These are phyloP conservation scores for Hibiscus trionum DNA, from an alignment of 345 rosid species.

Conservation along the genomic window DNA sequence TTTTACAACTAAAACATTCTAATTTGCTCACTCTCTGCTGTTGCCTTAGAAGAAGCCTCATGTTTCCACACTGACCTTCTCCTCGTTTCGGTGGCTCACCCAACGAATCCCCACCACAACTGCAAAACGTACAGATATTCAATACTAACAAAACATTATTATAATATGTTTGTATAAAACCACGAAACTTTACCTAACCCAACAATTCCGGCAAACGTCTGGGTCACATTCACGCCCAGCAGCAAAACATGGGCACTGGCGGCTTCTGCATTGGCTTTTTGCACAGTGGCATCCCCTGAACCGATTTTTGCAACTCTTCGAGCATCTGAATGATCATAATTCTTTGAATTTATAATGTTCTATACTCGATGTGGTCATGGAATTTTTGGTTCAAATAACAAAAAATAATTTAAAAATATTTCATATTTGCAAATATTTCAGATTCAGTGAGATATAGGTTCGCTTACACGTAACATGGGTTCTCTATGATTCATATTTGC, in stretches of 20 bases:
- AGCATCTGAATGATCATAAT: constrained; percentile 54
- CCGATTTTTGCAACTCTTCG: constrained; percentile 93
- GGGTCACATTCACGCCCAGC: constrained; percentile 99
- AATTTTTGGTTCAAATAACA: constrained; percentile 1
- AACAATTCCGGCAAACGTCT: constrained; percentile 91
- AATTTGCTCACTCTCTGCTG: constrained; percentile 59
- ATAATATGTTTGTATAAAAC: background rate
- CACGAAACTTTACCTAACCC: constrained; percentile 47
- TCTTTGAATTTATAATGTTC: background rate
- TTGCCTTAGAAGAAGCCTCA: constrained; percentile 72
- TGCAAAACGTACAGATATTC: constrained; percentile 22
- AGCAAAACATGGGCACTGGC: constrained; percentile 99
- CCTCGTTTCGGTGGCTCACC: constrained; percentile 65
- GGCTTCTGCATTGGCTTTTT: constrained; percentile 96
- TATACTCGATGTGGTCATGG: background rate
- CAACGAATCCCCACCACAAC: constrained; percentile 71
- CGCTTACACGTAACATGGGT: background rate
- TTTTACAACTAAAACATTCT: constrained; percentile 1
- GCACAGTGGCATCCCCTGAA: constrained; percentile 99
- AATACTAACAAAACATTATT: background rate
- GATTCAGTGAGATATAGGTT: background rate
- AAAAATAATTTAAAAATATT: background rate
- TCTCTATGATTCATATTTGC: background rate
- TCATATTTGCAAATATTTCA: background rate
- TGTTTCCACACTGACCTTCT: constrained; percentile 75